Evolutionary conservation across 225 moss, liverwort and hornwort genomes (phyloP).

Genomic region (Pseudoscleropodium purum): DNA sequence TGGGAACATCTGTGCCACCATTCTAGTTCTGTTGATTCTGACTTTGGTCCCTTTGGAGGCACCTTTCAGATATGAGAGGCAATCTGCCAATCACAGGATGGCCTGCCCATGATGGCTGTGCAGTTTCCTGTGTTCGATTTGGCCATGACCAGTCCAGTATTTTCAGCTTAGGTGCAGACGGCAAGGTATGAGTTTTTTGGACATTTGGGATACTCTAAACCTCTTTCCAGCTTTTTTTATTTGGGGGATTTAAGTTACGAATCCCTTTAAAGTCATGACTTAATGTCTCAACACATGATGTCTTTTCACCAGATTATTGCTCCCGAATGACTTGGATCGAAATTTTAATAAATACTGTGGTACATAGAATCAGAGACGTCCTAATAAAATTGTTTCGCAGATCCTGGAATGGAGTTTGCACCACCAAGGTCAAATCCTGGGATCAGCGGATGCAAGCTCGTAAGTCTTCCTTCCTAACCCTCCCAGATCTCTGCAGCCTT

Average conservation of each 20-base stretch:
- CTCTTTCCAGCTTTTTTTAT: background rate
- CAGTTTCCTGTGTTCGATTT: slow-evolving; percentile 73
- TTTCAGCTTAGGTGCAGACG: slow-evolving; percentile 75
- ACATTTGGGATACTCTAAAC: background rate
- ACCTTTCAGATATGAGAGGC: slow-evolving; percentile 64
- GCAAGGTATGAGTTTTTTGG: slow-evolving; percentile 46
- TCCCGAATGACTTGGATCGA: background rate
- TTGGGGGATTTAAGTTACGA: background rate
- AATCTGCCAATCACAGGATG: slow-evolving; percentile 79
- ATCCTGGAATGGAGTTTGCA: slow-evolving; percentile 93
- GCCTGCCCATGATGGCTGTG: slow-evolving; percentile 79
- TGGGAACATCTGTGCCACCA: background rate
- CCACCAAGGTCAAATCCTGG: slow-evolving; percentile 80
- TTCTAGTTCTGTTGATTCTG: slow-evolving; percentile 4
- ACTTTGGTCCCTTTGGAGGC: background rate
- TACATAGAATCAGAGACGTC: background rate
- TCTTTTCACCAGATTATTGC: background rate
- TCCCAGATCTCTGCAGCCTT: background rate
- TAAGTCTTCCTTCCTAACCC: slow-evolving; percentile 7
- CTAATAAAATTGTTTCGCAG: slow-evolving; percentile 17
- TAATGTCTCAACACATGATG: background rate
- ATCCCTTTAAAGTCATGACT: background rate
- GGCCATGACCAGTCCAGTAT: slow-evolving; percentile 83
- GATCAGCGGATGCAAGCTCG: slow-evolving; percentile 68
- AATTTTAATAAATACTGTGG: background rate